phyloP scores from a whole-genome alignment of 257 asterid species.

The Przewalskia tangutica region DNA sequence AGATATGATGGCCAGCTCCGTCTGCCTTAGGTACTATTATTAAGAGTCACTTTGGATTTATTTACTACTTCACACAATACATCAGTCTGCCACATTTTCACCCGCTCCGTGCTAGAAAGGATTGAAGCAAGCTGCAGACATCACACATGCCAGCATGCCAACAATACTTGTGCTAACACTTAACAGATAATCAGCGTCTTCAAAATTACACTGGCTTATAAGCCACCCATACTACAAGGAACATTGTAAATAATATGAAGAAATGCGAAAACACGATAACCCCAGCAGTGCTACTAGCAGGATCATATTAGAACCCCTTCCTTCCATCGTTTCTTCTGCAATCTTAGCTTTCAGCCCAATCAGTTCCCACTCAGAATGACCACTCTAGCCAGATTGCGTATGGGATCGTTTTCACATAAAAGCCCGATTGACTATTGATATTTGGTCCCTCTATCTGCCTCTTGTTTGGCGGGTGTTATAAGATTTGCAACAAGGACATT shows the following conservation, averaged over 20 bases:
- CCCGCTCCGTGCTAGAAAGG: no score
- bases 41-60: not conserved
- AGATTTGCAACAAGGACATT: conserved; percentile 57
- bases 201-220: not conserved
- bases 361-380: not conserved
- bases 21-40: not conserved
- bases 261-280: not conserved
- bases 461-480: conserved; percentile 59
- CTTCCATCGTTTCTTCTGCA: not conserved
- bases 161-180: not conserved
- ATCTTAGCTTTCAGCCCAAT: not conserved
- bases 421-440: not conserved
- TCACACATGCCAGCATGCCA: not conserved
- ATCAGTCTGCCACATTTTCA: not conserved
- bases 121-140: not conserved
- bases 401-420: not conserved
- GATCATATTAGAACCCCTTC: not conserved
- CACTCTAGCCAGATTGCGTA: not conserved
- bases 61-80: not conserved
- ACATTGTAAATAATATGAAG: not conserved
- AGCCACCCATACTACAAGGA: not conserved
- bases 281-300: not conserved
- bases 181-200: not conserved
- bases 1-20: not conserved
- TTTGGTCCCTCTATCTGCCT: conserved; percentile 13